These are phyloP conservation scores for Lachnellula arida DNA, from an alignment of 2,329 filamentous ascomycete genomes.

Conservation along the genomic window DNA sequence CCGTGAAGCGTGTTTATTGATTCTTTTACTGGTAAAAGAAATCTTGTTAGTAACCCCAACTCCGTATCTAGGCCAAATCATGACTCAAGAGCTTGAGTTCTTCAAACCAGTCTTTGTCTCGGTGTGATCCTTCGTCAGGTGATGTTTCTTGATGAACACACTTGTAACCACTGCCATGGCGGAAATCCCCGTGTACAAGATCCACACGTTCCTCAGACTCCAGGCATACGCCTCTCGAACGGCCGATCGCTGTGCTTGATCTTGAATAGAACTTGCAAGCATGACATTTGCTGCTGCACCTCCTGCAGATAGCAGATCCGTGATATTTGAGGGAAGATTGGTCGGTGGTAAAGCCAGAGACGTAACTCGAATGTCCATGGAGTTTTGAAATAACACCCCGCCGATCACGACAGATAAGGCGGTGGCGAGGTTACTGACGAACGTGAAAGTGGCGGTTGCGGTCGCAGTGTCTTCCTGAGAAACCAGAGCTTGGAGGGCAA, in stretches of 20 bases:
- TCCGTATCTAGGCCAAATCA: no score
- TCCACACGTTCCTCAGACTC: conserved; percentile 21
- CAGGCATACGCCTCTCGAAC: conserved; percentile 16
- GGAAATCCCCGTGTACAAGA: conserved; percentile 15
- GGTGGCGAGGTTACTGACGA: conserved; percentile 40
- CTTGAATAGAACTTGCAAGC: conserved; percentile 1
- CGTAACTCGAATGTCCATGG: conserved; percentile 7
- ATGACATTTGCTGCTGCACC: conserved; percentile 16
- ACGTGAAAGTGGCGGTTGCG: conserved; percentile 47
- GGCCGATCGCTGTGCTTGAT: conserved; percentile 11
- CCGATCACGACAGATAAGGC: conserved; percentile 42
- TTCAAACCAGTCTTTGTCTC: conserved; percentile 45
- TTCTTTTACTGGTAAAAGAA: no score
- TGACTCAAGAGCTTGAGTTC: no score
- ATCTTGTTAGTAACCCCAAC: no score
- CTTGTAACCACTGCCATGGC: conserved; percentile 34
- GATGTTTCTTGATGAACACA: conserved; percentile 38
- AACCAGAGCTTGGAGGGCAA: conserved; percentile 50
- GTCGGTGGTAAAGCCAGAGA: conserved; percentile 2
- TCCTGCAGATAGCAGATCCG: conserved; percentile 2
- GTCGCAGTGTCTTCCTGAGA: conserved; percentile 36
- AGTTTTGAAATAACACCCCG: conserved; percentile 39
- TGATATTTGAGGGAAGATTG: conserved; percentile 5
- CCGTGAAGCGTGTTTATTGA: no score
- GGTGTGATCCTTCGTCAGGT: conserved; percentile 43